Evolutionary conservation across 768 basidiomycete genomes (phyloP), one percentile per base, ranked within the genome.

Genomic region (Tulasnella sp.): DNA sequence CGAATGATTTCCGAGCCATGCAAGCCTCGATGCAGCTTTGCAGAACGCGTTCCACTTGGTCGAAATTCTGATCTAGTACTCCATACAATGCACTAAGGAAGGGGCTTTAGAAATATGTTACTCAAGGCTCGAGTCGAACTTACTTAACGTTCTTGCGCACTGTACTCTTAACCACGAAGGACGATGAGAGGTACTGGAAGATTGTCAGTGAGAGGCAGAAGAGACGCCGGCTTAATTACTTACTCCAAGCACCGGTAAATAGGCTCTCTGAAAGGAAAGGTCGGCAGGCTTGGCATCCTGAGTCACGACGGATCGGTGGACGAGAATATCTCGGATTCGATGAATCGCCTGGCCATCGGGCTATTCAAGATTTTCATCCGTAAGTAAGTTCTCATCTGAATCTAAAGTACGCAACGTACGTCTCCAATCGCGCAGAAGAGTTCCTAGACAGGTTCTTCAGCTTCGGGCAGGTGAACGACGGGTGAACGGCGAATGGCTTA

Each of bases 231-330:
- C 10, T 46, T n/a, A 0, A 39, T 11, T 5, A 70, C 75, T 61
- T 78, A 90, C 90, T 42, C 86, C 83, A 26, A 91, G 82, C 23
- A 91, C 79, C 0, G 88, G 88, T 7, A 91, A 80, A 79, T 87
- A 86, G 0, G 88, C 90, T 37, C 87, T 83, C 79, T 91, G 90
- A 78, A 92, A 92, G 1, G 91, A 91, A 10, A 92, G 84, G 0
- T 81, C 79, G 0, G 80, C 79, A 72, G 78, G 81, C n/a, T 83
- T 83, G 46, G 85, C 88, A 3, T 86, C 85, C 11, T 79, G 77
- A 3, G 82, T 81, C 13, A 86, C 85, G 39, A 91, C 86, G 1
- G 81, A 79, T 0, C 84, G 81, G 86, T 87, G 90, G 6, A 82
- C 82, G 20, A 91, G 81, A 51, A 91, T 83, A 57, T 90, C 88